These are phyloP conservation scores for Thielaviopsis punctulata DNA, from an alignment of 2,329 filamentous ascomycete genomes.

Conservation along the genomic window DNA sequence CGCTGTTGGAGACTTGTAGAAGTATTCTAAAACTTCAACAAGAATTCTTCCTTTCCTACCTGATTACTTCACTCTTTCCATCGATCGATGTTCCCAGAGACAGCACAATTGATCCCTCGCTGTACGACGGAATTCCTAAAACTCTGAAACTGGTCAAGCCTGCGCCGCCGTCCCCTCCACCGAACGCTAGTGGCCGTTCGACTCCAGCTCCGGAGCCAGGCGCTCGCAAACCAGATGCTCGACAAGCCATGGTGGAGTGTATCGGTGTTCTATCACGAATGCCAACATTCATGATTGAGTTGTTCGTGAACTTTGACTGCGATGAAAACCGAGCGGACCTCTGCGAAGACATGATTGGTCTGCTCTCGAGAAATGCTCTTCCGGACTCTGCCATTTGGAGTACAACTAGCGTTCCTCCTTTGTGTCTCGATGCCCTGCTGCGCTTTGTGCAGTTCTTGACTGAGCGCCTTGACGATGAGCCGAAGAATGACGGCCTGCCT, in stretches of 20 bases:
- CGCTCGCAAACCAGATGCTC: conserved; percentile 77
- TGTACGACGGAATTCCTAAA: conserved; percentile 88
- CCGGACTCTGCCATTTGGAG: conserved; percentile 98
- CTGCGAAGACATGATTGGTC: conserved; percentile 86
- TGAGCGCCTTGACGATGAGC: conserved; percentile 61
- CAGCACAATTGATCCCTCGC: conserved; percentile 69
- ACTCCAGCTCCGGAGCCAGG: conserved; percentile 90
- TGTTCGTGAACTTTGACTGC: conserved; percentile 97
- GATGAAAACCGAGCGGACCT: conserved; percentile 81
- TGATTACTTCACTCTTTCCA: conserved; percentile 86
- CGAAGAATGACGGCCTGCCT: conserved; percentile 39
- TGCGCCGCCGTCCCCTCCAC: conserved; percentile 23
- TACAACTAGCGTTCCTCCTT: conserved; percentile 88
- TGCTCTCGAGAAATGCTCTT: conserved; percentile 84
- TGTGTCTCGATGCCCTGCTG: conserved; percentile 82
- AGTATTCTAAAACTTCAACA: conserved; percentile 88
- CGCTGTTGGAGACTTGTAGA: conserved; percentile 76
- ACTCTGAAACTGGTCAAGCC: conserved; percentile 75
- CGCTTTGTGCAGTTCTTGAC: conserved; percentile 85
- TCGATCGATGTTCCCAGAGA: conserved; percentile 88
- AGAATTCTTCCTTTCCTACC: conserved; percentile 84
- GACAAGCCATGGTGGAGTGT: conserved; percentile 96
- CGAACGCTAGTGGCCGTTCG: conserved; percentile 52
- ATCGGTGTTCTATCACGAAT: conserved; percentile 83
- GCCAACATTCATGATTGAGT: conserved; percentile 82